A percentile compares a stretch with the other conserved stretches of the same genome.
phyloP scores from a whole-genome alignment of 2,329 filamentous ascomycete species.

The Elsinoe perseae region DNA sequence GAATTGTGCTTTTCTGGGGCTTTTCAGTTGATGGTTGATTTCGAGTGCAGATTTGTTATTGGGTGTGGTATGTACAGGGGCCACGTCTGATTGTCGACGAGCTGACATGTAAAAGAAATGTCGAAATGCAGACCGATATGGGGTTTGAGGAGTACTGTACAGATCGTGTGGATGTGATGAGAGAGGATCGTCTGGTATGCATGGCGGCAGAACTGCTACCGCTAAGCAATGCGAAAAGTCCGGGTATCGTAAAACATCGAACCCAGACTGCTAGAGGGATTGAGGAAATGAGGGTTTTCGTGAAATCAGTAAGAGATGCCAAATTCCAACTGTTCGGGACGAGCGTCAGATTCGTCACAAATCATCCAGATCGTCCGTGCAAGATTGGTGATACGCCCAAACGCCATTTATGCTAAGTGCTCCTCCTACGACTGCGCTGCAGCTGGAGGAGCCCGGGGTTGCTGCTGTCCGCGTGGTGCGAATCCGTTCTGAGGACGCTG shows the following conservation, averaged over 20 bases:
- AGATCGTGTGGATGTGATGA: neutral
- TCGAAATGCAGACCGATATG: neutral
- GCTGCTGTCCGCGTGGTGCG: constrained; percentile 19
- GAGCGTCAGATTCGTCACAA: constrained; percentile 14
- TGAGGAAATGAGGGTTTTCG: neutral
- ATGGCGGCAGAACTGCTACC: constrained; percentile 5
- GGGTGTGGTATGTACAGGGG: constrained; percentile 10
- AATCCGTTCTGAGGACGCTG: constrained; percentile 25
- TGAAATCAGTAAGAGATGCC: neutral
- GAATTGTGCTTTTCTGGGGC: neutral
- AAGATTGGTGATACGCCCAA: constrained; percentile 19
- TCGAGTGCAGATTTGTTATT: neutral
- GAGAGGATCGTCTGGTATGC: neutral
- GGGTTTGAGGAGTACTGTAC: constrained; percentile 15
- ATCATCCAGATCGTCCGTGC: constrained; percentile 12
- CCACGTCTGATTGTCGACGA: neutral
- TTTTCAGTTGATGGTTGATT: constrained; percentile 6
- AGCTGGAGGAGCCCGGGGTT: constrained; percentile 25
- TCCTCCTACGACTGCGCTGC: constrained; percentile 19
- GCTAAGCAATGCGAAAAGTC: neutral
- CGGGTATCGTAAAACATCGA: constrained; percentile 6
- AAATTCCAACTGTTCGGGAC: neutral
- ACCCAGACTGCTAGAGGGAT: neutral
- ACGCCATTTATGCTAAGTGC: constrained; percentile 20
- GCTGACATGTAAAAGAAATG: neutral